Evolutionary conservation across 225 moss, liverwort and hornwort genomes (phyloP).

Genomic region (Polytrichum commune): DNA sequence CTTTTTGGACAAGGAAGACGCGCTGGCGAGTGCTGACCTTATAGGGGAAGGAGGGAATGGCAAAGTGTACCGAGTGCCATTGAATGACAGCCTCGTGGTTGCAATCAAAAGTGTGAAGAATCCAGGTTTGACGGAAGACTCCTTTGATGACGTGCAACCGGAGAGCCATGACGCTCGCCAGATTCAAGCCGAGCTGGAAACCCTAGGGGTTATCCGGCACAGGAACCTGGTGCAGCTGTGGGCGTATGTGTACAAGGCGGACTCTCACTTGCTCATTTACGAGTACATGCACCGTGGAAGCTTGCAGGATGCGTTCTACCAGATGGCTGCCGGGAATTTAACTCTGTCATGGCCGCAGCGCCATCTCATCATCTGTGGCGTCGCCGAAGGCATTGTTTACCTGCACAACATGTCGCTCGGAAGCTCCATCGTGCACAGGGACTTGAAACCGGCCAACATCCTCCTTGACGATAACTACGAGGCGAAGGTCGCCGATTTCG

Average conservation of each 20-base stretch:
- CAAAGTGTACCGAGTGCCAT: slow-evolving; percentile 55
- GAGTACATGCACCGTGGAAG: slow-evolving; percentile 72
- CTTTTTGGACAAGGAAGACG: slow-evolving; percentile 68
- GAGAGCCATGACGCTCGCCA: slow-evolving; percentile 34
- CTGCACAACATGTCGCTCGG: slow-evolving; percentile 64
- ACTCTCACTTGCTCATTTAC: slow-evolving; percentile 67
- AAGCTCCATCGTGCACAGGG: slow-evolving; percentile 75
- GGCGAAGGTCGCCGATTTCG: slow-evolving; percentile 82
- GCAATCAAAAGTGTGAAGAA: slow-evolving; percentile 67
- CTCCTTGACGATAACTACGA: slow-evolving; percentile 51
- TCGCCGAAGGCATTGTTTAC: slow-evolving; percentile 64
- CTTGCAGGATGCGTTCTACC: slow-evolving; percentile 47
- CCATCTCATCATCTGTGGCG: slow-evolving; percentile 69
- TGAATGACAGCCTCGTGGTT: slow-evolving; percentile 46
- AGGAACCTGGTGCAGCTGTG: slow-evolving; percentile 71
- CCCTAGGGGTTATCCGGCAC: slow-evolving; percentile 76
- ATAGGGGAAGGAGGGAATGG: slow-evolving; percentile 77
- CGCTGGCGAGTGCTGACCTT: slow-evolving; percentile 37
- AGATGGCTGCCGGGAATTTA: slow-evolving; percentile 37
- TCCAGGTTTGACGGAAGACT: background rate
- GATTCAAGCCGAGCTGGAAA: slow-evolving; percentile 84
- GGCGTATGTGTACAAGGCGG: slow-evolving; percentile 57
- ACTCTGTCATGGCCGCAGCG: slow-evolving; percentile 72
- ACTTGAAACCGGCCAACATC: slow-evolving; percentile 79
- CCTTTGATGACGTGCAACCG: background rate